Conservation (phyloP, 208 protist species). For the Kentomonas sorsogonicus region DNA sequence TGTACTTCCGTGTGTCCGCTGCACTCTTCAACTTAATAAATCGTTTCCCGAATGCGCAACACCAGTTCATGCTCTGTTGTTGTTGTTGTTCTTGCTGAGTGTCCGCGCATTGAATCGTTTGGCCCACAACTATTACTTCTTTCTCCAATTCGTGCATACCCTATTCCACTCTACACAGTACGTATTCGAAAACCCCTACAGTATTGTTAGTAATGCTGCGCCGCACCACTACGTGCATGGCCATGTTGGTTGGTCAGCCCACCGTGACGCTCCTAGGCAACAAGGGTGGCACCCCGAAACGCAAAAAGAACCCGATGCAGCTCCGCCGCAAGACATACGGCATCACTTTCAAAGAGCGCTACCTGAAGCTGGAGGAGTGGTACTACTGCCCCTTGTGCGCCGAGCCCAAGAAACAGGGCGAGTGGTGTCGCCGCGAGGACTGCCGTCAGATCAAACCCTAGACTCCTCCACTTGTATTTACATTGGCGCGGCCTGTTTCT, state of each 20-base stretch:
- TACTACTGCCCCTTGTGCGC: conserved; percentile 91
- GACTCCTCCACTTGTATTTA: too few species aligned
- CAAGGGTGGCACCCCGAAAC: conserved; percentile 88
- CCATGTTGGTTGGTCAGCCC: conserved; percentile 36
- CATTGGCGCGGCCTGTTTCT: too few species aligned
- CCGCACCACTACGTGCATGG: conserved; percentile 13
- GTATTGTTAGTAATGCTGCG: conserved; percentile 3
- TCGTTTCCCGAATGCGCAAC: too few species aligned
- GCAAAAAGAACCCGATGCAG: conserved; percentile 88
- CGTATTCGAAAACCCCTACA: background rate
- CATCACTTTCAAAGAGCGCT: conserved; percentile 88
- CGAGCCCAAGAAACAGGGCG: conserved; percentile 85
- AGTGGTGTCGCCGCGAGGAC: conserved; percentile 88
- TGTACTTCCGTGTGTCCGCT: background rate
- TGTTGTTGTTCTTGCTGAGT: too few species aligned
- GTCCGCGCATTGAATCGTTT: too few species aligned
- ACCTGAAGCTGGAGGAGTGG: conserved; percentile 85
- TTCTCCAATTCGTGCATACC: too few species aligned
- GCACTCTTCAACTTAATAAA: too few species aligned
- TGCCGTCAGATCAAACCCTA: conserved; percentile 89
- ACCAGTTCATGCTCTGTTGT: too few species aligned
- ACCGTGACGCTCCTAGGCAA: conserved; percentile 69
- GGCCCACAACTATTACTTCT: too few species aligned
- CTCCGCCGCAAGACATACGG: conserved; percentile 80
- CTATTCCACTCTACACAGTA: too few species aligned